Evolutionary conservation across 2,329 filamentous ascomycete genomes (phyloP).

Genomic region (Ceratocystis alfenasii): DNA sequence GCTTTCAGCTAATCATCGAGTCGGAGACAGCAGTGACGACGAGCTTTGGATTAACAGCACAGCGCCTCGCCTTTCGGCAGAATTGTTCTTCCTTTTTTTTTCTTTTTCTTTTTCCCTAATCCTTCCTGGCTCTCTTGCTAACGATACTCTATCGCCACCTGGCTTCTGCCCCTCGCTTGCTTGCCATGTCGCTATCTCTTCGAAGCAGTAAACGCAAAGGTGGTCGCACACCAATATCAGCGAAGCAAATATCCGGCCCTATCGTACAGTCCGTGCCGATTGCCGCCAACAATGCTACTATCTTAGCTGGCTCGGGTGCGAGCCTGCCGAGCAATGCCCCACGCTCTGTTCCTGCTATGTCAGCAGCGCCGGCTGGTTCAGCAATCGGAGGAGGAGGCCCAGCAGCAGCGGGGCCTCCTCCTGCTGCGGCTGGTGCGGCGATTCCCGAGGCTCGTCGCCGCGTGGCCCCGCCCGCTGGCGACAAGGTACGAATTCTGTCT

Average conservation of each 20-base stretch:
- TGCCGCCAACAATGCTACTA: slow-evolving; percentile 24
- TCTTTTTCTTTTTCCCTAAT: too few species aligned
- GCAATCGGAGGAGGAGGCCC: slow-evolving; percentile 24
- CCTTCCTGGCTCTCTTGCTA: not conserved
- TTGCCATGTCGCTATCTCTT: slow-evolving; percentile 50
- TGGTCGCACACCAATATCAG: slow-evolving; percentile 48
- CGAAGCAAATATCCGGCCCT: slow-evolving; percentile 50
- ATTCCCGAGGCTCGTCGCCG: slow-evolving; percentile 34
- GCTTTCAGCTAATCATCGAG: not conserved
- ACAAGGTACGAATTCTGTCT: slow-evolving; percentile 37
- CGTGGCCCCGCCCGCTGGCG: slow-evolving; percentile 41
- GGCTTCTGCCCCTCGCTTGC: not conserved
- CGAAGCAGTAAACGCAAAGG: slow-evolving; percentile 50
- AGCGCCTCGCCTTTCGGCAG: not conserved
- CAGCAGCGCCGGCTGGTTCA: slow-evolving; percentile 5
- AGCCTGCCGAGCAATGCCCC: slow-evolving; percentile 19
- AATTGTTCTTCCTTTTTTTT: too few species aligned
- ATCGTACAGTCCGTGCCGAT: slow-evolving; percentile 40
- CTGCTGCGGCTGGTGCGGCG: not conserved
- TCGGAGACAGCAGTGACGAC: not conserved
- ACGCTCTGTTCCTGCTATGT: slow-evolving; percentile 14
- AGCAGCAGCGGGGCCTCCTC: slow-evolving; percentile 22
- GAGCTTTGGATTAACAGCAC: slow-evolving; percentile 6
- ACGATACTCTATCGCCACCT: not conserved
- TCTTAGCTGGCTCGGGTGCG: slow-evolving; percentile 25